A percentile compares a stretch with the other conserved stretches of the same genome.
These are phyloP conservation scores for Aspergillus avenaceus DNA, from an alignment of 495 filamentous ascomycete genomes.

Conservation along the genomic window DNA sequence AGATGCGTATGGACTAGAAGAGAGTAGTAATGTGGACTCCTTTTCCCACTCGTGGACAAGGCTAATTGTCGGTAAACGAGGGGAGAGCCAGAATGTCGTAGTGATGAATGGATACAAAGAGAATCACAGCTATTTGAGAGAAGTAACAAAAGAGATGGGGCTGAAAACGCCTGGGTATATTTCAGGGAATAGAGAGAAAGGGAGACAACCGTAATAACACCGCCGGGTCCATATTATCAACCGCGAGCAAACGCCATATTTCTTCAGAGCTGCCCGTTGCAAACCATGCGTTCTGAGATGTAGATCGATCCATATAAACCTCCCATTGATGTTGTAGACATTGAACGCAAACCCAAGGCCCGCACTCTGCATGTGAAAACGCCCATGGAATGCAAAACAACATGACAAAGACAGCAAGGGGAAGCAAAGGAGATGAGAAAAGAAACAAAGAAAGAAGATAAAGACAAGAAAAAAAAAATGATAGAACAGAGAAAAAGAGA, in stretches of 20 bases:
- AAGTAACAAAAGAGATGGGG: constrained; percentile 4
- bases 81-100: background rate
- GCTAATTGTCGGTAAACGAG: no score
- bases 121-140: no score
- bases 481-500: background rate
- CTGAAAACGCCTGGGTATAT: constrained; percentile 25
- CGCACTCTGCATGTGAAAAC: constrained; percentile 15
- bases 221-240: constrained; percentile 20
- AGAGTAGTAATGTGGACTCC: no score
- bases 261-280: constrained; percentile 20
- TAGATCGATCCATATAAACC: constrained; percentile 21
- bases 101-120: background rate
- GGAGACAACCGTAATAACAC: constrained; percentile 17
- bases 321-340: constrained; percentile 16
- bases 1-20: no score
- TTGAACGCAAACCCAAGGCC: constrained; percentile 14
- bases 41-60: no score
- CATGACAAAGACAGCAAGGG: no score
- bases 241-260: constrained; percentile 25
- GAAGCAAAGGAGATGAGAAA: no score
- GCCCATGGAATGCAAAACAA: constrained; percentile 22
- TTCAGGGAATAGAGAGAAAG: constrained; percentile 20
- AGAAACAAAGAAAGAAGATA: constrained; percentile 2
- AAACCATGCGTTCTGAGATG: constrained; percentile 21
- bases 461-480: background rate